These are phyloP conservation scores for Beauveria scarabaeidicola DNA, from an alignment of 2,329 filamentous ascomycete genomes.

Conservation along the genomic window DNA sequence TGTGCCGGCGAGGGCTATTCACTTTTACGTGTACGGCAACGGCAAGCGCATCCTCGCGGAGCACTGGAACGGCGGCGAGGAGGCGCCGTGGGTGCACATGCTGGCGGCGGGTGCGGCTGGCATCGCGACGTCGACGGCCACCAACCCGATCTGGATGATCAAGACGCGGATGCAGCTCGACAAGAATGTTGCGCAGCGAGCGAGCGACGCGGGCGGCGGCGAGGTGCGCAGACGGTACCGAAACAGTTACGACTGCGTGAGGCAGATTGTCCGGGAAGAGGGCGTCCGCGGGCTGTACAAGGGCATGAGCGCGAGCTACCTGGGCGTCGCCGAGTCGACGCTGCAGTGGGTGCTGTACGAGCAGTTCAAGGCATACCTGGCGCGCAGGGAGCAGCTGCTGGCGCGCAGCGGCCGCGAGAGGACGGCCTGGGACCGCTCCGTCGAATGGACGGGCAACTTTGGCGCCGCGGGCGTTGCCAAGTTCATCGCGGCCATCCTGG, in stretches of 20 bases:
- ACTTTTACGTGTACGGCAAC: conserved; percentile 91
- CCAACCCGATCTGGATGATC: conserved; percentile 93
- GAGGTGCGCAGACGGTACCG: conserved; percentile 60
- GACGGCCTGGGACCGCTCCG: conserved; percentile 63
- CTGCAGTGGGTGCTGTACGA: conserved; percentile 94
- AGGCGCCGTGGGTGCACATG: conserved; percentile 70
- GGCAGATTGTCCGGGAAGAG: conserved; percentile 72
- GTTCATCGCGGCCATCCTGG: conserved; percentile 71
- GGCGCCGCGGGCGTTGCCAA: conserved; percentile 77
- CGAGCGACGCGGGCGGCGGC: neutral
- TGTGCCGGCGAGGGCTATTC: conserved; percentile 81
- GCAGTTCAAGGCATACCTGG: conserved; percentile 73
- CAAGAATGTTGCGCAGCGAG: conserved; percentile 58
- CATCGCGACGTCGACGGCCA: conserved; percentile 79
- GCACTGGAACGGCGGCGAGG: conserved; percentile 60
- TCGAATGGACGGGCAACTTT: conserved; percentile 72
- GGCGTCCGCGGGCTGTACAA: conserved; percentile 78
- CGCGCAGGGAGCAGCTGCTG: conserved; percentile 51
- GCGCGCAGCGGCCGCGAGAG: conserved; percentile 51
- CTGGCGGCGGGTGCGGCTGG: conserved; percentile 69
- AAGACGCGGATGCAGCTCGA: conserved; percentile 91
- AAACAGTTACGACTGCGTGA: conserved; percentile 81
- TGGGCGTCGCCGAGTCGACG: conserved; percentile 84
- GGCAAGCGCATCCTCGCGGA: conserved; percentile 75
- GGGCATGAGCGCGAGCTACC: conserved; percentile 82